Percentiles rank a stretch among this genome's conserved stretches.
Evolutionary conservation across 305 asterid genomes (phyloP).

Genomic region (Salvia sclarea): DNA sequence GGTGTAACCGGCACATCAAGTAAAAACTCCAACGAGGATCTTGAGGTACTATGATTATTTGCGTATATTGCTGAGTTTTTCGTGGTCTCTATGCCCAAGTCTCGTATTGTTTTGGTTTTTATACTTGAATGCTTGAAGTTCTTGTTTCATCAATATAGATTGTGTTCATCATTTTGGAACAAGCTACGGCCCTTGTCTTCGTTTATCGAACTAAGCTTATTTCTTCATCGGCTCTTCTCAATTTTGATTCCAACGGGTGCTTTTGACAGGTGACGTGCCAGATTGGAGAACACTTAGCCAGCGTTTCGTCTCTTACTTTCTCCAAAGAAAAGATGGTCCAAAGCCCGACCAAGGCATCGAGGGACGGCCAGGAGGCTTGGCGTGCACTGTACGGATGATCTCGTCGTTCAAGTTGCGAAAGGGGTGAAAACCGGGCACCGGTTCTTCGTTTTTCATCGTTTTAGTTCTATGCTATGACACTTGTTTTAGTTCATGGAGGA

Average conservation of each 20-base stretch:
- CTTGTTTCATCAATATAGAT: not conserved
- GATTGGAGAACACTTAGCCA: conserved; percentile 67
- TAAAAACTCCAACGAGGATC: conserved; percentile 45
- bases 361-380: conserved; percentile 71
- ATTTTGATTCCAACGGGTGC: not conserved
- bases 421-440: not conserved
- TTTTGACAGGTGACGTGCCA: conserved; percentile 57
- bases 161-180: not conserved
- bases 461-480: not conserved
- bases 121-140: not conserved
- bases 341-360: conserved; percentile 55
- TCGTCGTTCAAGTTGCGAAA: not conserved
- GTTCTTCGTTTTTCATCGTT: not conserved
- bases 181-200: not conserved
- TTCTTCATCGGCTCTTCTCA: not conserved
- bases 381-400: conserved; percentile 79
- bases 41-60: conserved; percentile 52
- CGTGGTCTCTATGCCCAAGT: not conserved
- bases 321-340: conserved; percentile 57
- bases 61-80: conserved; percentile 19
- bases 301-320: conserved; percentile 56
- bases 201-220: not conserved
- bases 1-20: conserved; percentile 44
- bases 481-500: not conserved
- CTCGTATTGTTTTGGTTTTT: not conserved